Conservation (phyloP, 2,329 filamentous ascomycete species). For the Phyllosticta citribraziliensis region DNA sequence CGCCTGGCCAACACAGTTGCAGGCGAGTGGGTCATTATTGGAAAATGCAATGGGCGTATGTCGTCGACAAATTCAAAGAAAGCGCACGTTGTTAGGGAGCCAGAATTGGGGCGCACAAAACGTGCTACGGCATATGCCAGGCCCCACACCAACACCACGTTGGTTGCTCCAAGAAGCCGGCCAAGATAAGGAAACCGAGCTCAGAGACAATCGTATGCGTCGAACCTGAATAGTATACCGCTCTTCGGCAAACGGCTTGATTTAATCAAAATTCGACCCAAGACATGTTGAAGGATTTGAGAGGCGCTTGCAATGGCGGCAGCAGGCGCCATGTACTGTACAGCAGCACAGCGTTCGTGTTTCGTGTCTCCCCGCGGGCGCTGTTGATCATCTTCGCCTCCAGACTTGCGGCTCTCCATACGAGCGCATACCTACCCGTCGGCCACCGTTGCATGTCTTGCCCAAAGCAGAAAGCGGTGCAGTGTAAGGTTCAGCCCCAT, state of each 20-base stretch:
- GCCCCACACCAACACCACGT: conserved; percentile 4
- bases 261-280: background rate
- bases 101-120: background rate
- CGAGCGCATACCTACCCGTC: background rate
- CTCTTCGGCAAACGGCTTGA: background rate
- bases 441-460: conserved; percentile 9
- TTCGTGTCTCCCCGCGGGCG: background rate
- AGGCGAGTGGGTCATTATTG: too few species aligned
- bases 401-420: background rate
- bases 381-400: background rate
- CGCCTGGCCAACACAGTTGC: conserved; percentile 1
- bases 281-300: background rate
- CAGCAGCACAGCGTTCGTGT: background rate
- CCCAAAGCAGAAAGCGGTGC: conserved; percentile 7
- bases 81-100: background rate
- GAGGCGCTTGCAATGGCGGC: background rate
- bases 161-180: background rate
- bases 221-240: background rate
- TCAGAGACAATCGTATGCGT: background rate
- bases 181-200: background rate
- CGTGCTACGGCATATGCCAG: conserved; percentile 6
- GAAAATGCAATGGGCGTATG: background rate
- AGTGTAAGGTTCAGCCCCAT: background rate
- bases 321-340: background rate
- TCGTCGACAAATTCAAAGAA: background rate